Percentiles rank a stretch among this genome's conserved stretches.
Conservation (phyloP, 2,329 filamentous ascomycete species). For the Aspergillus fumigatus region DNA sequence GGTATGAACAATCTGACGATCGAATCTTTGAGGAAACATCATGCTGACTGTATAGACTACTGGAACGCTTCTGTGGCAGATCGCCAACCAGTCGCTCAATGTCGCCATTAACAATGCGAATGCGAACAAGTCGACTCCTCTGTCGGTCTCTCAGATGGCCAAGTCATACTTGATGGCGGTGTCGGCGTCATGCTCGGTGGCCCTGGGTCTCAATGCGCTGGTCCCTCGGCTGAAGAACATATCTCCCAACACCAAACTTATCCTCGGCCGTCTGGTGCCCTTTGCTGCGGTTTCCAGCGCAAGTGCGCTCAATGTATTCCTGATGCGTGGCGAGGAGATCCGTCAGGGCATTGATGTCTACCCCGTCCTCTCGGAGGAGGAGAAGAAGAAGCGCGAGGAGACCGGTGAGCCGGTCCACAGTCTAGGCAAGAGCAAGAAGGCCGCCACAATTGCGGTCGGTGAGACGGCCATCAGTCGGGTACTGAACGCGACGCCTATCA, state of each 20-base stretch:
- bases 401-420: constrained; percentile 63
- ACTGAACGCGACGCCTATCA: constrained; percentile 91
- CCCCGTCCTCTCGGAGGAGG: constrained; percentile 68
- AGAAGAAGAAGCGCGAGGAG: constrained; percentile 61
- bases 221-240: constrained; percentile 79
- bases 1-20: constrained; percentile 42
- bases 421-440: constrained; percentile 81
- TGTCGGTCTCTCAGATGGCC: constrained; percentile 72
- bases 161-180: constrained; percentile 92
- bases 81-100: constrained; percentile 95
- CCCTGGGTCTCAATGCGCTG: constrained; percentile 82
- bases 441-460: constrained; percentile 81
- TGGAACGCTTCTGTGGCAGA: constrained; percentile 89
- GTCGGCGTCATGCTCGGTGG: constrained; percentile 87
- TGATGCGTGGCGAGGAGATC: constrained; percentile 98
- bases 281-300: constrained; percentile 93
- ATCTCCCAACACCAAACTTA: constrained; percentile 67
- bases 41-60: constrained; percentile 51
- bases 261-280: constrained; percentile 83
- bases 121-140: constrained; percentile 92
- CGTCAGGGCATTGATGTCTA: constrained; percentile 87
- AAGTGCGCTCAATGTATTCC: constrained; percentile 87
- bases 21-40: neutral
- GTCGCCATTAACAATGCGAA: constrained; percentile 97
- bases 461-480: constrained; percentile 91